phyloP scores from a whole-genome alignment of 495 filamentous ascomycete species.

The Talaromyces adpressus region DNA sequence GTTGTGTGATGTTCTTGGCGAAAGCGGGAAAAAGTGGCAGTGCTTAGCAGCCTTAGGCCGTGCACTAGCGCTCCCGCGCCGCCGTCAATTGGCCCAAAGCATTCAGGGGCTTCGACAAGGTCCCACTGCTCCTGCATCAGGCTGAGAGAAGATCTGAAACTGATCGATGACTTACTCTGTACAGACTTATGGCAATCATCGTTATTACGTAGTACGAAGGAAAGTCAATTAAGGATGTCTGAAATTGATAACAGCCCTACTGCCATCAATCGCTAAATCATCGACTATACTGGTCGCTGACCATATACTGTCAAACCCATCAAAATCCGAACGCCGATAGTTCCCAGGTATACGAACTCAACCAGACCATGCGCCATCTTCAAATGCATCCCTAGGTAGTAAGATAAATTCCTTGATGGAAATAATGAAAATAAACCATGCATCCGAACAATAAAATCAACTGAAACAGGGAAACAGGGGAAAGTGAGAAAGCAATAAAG shows the following conservation, averaged over 20 bases:
- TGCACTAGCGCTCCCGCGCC: not conserved
- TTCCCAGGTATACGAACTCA: not conserved
- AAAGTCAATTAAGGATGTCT: too few species aligned
- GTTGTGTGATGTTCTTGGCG: not conserved
- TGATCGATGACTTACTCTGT: not conserved
- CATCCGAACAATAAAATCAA: not conserved
- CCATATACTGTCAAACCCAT: not conserved
- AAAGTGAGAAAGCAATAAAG: slow-evolving; percentile 6
- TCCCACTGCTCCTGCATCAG: not conserved
- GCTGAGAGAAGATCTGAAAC: not conserved
- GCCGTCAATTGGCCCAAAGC: not conserved
- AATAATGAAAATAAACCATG: slow-evolving; percentile 8
- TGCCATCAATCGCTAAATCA: not conserved
- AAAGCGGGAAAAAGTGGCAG: not conserved
- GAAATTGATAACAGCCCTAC: not conserved
- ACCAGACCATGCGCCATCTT: slow-evolving; percentile 1
- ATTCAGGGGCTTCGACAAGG: not conserved
- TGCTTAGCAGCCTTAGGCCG: not conserved
- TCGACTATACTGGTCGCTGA: not conserved
- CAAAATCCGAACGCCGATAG: not conserved
- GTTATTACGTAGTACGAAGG: not conserved
- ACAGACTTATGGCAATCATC: not conserved
- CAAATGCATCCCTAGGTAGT: slow-evolving; percentile 5
- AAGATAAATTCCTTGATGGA: not conserved
- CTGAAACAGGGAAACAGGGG: slow-evolving; percentile 14